Conservation (phyloP, 2,329 filamentous ascomycete genomes). For the Ceratocystis colombiana region DNA sequence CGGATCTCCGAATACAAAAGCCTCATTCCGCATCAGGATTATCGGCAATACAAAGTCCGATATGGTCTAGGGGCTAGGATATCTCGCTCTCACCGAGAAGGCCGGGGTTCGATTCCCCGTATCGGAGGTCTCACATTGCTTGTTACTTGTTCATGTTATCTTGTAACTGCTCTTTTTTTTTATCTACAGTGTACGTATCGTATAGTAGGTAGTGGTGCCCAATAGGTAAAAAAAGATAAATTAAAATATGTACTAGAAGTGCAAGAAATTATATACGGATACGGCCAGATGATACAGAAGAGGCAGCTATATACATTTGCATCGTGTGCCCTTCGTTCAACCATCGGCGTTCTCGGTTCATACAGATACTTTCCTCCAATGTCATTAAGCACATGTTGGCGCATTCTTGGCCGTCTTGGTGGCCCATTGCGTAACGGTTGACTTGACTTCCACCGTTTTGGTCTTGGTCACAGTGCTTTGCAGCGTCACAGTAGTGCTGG, state of each 20-base stretch:
- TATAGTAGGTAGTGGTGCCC: too few relatives aligned
- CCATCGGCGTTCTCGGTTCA: too few relatives aligned
- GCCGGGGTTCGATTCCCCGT: conserved; percentile 29
- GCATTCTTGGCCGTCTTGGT: conserved; percentile 18
- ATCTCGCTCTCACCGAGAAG: conserved; percentile 26
- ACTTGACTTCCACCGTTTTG: not conserved
- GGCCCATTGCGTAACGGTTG: not conserved
- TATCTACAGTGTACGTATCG: too few relatives aligned
- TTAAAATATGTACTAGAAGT: conserved; percentile 6
- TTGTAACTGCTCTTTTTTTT: too few relatives aligned
- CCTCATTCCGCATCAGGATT: too few relatives aligned
- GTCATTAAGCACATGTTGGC: conserved; percentile 12
- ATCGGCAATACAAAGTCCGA: conserved; percentile 6
- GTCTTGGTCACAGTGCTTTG: conserved; percentile 18
- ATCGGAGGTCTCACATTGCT: conserved; percentile 23
- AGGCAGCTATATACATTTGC: not conserved
- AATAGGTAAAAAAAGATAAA: not conserved
- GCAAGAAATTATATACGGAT: not conserved
- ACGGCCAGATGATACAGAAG: not conserved
- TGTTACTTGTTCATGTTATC: too few relatives aligned
- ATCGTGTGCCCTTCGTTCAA: not conserved
- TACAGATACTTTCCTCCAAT: not conserved
- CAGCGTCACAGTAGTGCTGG: not conserved
- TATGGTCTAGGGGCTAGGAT: conserved; percentile 20
- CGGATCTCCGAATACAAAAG: too few relatives aligned